Percentiles rank a stretch among this genome's conserved stretches.
These are phyloP conservation scores for Phytophthora megakarya DNA, from an alignment of 352 stramenopile genomes.

Conservation along the genomic window DNA sequence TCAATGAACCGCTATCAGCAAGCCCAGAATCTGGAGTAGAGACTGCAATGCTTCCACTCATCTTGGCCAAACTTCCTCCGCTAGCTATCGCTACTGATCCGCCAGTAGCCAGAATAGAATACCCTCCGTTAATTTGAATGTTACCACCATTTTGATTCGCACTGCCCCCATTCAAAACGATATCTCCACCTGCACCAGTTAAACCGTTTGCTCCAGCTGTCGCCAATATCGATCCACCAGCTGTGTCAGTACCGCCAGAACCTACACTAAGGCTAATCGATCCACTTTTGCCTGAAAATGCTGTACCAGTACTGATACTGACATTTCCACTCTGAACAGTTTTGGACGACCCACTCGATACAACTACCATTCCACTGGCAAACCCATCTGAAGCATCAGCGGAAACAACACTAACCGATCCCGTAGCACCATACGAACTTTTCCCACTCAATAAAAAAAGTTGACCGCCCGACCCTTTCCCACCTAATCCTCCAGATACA, in stretches of 20 bases:
- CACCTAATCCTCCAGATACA: conserved; percentile 11
- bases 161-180: conserved; percentile 24
- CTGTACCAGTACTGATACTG: conserved; percentile 22
- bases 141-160: conserved; percentile 14
- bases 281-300: conserved; percentile 28
- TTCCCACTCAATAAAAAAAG: conserved; percentile 25
- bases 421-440: conserved; percentile 16
- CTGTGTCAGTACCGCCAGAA: conserved; percentile 8
- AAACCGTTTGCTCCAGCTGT: conserved; percentile 28
- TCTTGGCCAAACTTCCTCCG: conserved; percentile 25
- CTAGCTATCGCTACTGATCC: conserved; percentile 28
- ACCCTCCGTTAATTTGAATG: conserved; percentile 11
- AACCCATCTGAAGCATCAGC: conserved; percentile 10
- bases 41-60: conserved; percentile 27
- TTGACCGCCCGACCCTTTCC: conserved; percentile 12
- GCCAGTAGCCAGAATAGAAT: conserved; percentile 28
- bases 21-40: conserved; percentile 7
- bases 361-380: conserved; percentile 28
- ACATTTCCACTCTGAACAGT: conserved; percentile 27
- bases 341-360: conserved; percentile 36
- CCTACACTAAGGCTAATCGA: conserved; percentile 27
- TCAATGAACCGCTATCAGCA: conserved; percentile 26
- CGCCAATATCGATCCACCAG: conserved; percentile 17
- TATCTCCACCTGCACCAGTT: conserved; percentile 26
- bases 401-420: conserved; percentile 15